A percentile compares a stretch with the other conserved stretches of the same genome.
Evolutionary conservation across 352 stramenopile species (phyloP).

Genomic region (Phytophthora parvispora): DNA sequence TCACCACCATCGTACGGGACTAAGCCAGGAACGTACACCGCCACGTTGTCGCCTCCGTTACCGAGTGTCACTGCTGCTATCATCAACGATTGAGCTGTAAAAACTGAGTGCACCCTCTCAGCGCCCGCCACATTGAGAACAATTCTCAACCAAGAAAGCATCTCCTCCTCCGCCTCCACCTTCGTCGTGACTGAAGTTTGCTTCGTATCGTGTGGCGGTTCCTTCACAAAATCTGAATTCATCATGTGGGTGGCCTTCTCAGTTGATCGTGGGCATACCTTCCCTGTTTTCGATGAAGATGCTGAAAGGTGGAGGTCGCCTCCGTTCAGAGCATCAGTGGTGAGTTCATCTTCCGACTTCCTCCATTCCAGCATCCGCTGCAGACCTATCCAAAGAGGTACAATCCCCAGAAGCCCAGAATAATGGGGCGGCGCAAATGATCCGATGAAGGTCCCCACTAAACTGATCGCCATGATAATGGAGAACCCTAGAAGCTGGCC

Average conservation of each 20-base stretch:
- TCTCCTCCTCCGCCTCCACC: background rate
- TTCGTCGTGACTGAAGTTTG: background rate
- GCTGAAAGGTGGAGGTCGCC: background rate
- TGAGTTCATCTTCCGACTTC: constrained; percentile 4
- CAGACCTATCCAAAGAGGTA: constrained; percentile 5
- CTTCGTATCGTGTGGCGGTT: too few relatives aligned
- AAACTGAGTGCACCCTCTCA: background rate
- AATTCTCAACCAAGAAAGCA: background rate
- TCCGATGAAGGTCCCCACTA: background rate
- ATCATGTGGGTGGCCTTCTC: background rate
- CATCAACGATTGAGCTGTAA: background rate
- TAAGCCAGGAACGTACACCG: constrained; percentile 5
- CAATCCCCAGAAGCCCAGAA: constrained; percentile 1
- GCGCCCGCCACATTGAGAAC: background rate
- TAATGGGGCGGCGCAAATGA: constrained; percentile 1
- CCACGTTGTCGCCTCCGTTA: constrained; percentile 10
- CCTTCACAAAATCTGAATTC: background rate
- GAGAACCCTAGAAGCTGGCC: constrained; percentile 2
- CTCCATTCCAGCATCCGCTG: background rate
- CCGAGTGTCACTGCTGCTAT: constrained; percentile 5
- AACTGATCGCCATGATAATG: constrained; percentile 2
- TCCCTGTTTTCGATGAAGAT: background rate
- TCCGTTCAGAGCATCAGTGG: background rate
- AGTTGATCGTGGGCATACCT: background rate
- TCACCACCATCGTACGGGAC: background rate